These are phyloP conservation scores for Spiraea crenata DNA, from an alignment of 331 rosid species.

Conservation along the genomic window DNA sequence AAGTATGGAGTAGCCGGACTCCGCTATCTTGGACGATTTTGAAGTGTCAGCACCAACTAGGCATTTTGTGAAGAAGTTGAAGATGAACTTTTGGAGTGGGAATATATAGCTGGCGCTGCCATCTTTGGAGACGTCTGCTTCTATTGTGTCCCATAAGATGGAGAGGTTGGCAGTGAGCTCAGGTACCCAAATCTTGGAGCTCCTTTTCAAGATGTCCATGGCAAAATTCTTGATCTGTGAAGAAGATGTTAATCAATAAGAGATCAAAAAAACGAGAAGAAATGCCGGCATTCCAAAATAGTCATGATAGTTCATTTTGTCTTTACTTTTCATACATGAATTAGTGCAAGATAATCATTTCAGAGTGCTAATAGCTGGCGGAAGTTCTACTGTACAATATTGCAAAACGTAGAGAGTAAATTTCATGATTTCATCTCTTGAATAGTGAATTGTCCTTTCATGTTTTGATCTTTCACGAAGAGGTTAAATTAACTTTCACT, in stretches of 20 bases:
- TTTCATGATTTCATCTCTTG: no score
- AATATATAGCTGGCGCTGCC: slow-evolving; percentile 29
- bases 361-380: no score
- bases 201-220: slow-evolving; percentile 52
- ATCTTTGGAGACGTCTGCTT: slow-evolving; percentile 42
- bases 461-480: no score
- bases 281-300: no score
- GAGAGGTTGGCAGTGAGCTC: slow-evolving; percentile 52
- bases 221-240: slow-evolving; percentile 56
- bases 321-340: no score
- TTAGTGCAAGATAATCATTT: no score
- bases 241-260: background rate
- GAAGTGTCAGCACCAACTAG: slow-evolving; percentile 64
- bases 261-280: no score
- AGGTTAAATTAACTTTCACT: no score
- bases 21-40: slow-evolving; percentile 44
- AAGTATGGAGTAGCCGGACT: slow-evolving; percentile 54
- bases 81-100: slow-evolving; percentile 57
- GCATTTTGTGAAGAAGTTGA: slow-evolving; percentile 55
- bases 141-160: slow-evolving; percentile 54
- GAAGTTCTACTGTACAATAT: no score
- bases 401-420: no score
- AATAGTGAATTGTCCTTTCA: no score
- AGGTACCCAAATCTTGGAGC: slow-evolving; percentile 65
- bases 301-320: no score